Percentiles rank a stretch among this genome's conserved stretches.
Evolutionary conservation across 2,329 filamentous ascomycete genomes (phyloP).

Genomic region (Nemania bipapillata): DNA sequence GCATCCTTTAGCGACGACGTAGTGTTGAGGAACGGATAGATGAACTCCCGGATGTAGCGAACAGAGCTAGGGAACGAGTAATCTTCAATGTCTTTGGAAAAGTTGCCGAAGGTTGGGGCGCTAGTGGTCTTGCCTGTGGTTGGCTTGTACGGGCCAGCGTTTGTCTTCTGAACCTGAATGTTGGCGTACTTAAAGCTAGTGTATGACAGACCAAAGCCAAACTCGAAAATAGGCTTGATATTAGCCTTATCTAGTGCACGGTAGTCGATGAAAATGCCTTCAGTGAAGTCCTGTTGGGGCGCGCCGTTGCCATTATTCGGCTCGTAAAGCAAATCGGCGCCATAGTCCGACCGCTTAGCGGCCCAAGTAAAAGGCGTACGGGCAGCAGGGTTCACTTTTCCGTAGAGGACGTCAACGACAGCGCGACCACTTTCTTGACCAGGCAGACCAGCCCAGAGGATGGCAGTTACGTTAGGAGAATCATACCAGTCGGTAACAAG

Average conservation of each 20-base stretch:
- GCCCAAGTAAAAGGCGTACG: constrained; percentile 86
- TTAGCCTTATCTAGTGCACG: constrained; percentile 75
- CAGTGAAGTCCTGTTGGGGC: constrained; percentile 78
- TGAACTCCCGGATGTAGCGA: constrained; percentile 63
- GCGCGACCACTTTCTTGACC: constrained; percentile 86
- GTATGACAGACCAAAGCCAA: constrained; percentile 83
- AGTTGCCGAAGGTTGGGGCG: constrained; percentile 73
- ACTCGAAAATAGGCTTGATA: constrained; percentile 79
- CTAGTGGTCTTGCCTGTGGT: constrained; percentile 69
- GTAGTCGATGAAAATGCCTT: constrained; percentile 86
- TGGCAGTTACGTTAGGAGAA: constrained; percentile 82
- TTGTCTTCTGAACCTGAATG: constrained; percentile 65
- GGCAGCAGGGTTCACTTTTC: constrained; percentile 78
- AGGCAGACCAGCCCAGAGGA: constrained; percentile 82
- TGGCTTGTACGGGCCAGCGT: constrained; percentile 65
- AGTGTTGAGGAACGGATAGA: constrained; percentile 78
- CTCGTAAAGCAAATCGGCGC: constrained; percentile 72
- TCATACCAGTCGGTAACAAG: constrained; percentile 79
- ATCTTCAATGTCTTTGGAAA: constrained; percentile 69
- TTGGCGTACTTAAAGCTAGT: constrained; percentile 81
- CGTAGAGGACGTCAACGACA: constrained; percentile 84
- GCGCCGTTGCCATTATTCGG: constrained; percentile 74
- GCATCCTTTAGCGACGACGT: constrained; percentile 66
- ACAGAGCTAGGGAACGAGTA: constrained; percentile 74
- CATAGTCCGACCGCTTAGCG: constrained; percentile 72